phyloP scores from a whole-genome alignment of 2,329 filamentous ascomycete species.

The Leptographium wingfieldii region DNA sequence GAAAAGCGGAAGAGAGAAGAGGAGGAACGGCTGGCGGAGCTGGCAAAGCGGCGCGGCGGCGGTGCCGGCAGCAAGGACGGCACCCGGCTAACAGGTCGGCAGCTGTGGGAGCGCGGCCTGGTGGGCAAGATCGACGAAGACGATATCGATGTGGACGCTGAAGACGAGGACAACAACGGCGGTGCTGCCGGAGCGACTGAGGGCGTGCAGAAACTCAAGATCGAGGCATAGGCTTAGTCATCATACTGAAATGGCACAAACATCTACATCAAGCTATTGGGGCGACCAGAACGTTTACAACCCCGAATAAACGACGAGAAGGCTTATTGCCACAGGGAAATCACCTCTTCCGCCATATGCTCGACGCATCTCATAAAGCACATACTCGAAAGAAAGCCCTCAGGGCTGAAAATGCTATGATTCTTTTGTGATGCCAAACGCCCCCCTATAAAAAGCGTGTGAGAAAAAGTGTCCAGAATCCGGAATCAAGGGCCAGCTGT shows the following conservation, averaged over 20 bases:
- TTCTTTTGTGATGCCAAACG: not conserved
- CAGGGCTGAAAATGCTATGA: not conserved
- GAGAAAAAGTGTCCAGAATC: not conserved
- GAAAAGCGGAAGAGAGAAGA: conserved; percentile 55
- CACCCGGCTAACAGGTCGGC: conserved; percentile 56
- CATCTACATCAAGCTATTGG: no score
- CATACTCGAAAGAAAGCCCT: not conserved
- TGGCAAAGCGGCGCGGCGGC: conserved; percentile 43
- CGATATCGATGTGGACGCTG: conserved; percentile 51
- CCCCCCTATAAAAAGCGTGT: not conserved
- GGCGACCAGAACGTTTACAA: no score
- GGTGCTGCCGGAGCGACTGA: conserved; percentile 27
- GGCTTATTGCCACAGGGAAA: no score
- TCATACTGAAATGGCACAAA: not conserved
- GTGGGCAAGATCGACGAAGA: conserved; percentile 53
- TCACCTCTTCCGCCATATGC: not conserved
- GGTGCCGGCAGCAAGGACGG: conserved; percentile 43
- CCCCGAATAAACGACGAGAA: no score
- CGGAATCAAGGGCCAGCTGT: not conserved
- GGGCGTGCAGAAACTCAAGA: conserved; percentile 58
- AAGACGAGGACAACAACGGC: conserved; percentile 44
- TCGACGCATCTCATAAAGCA: not conserved
- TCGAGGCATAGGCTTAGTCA: conserved; percentile 30
- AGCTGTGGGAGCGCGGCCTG: conserved; percentile 68
- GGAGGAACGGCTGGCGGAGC: conserved; percentile 70